These are phyloP conservation scores for Stachybotrys elegans DNA, from an alignment of 2,329 filamentous ascomycete species.

Conservation along the genomic window DNA sequence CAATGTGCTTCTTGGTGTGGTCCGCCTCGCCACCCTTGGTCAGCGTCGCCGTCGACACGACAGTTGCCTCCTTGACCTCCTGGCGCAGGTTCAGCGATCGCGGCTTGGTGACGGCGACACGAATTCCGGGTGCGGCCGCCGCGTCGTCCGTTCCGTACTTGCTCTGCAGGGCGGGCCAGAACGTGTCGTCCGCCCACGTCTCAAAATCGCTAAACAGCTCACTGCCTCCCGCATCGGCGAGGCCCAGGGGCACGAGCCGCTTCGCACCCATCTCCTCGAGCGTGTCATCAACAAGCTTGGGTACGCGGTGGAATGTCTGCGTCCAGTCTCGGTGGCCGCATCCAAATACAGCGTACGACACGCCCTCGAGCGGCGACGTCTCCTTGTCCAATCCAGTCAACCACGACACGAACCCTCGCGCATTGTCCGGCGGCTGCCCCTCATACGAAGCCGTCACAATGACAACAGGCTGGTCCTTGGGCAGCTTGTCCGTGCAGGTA, in stretches of 20 bases:
- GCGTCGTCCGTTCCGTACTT: conserved; percentile 29
- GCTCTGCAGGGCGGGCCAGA: conserved; percentile 36
- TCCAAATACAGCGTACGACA: conserved; percentile 63
- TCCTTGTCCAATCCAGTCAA: conserved; percentile 45
- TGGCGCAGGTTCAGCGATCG: conserved; percentile 52
- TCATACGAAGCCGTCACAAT: conserved; percentile 66
- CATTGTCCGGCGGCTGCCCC: conserved; percentile 66
- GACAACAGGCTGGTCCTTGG: conserved; percentile 51
- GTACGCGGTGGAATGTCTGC: conserved; percentile 57
- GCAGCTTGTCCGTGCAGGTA: conserved; percentile 47
- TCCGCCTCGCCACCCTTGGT: conserved; percentile 40
- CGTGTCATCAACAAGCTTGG: conserved; percentile 48
- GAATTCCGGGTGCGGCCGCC: conserved; percentile 28
- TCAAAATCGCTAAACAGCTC: conserved; percentile 61
- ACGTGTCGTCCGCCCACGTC: conserved; percentile 51
- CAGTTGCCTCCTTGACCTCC: conserved; percentile 55
- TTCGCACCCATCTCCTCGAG: conserved; percentile 26
- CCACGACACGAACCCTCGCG: conserved; percentile 61
- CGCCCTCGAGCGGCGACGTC: conserved; percentile 37
- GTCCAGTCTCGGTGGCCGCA: conserved; percentile 53
- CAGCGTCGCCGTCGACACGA: conserved; percentile 48
- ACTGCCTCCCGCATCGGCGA: conserved; percentile 50
- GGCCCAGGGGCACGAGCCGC: conserved; percentile 35
- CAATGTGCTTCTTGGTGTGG: conserved; percentile 56
- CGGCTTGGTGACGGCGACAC: conserved; percentile 38